Conservation (phyloP, 2,329 filamentous ascomycete species). For the Pyricularia sp. region DNA sequence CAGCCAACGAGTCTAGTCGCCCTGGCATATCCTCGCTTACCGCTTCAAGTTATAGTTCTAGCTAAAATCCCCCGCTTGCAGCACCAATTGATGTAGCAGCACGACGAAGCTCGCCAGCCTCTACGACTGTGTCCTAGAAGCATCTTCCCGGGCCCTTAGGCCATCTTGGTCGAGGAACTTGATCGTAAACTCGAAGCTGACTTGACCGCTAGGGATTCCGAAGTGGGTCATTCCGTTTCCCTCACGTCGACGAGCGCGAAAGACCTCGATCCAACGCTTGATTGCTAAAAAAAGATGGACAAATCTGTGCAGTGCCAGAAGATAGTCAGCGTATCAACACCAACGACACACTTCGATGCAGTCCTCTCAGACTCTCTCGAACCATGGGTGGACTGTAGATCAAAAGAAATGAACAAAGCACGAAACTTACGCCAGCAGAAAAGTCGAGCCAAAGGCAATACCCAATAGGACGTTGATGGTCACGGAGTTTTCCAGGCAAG, state of each 20-base stretch:
- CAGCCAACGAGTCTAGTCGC: neutral
- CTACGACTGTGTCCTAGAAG: neutral
- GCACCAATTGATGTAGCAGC: neutral
- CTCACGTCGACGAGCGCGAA: neutral
- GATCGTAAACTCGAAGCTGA: constrained; percentile 4
- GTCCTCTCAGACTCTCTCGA: no score
- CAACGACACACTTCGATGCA: neutral
- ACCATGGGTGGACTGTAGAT: no score
- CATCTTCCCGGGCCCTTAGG: neutral
- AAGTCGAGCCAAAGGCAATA: neutral
- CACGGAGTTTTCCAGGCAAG: neutral
- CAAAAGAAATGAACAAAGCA: no score
- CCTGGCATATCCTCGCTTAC: neutral
- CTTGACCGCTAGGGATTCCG: neutral
- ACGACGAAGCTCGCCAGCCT: neutral
- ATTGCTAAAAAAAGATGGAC: neutral
- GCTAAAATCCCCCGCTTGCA: neutral
- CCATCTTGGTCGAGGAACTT: neutral
- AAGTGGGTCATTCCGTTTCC: neutral
- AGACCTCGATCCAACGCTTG: neutral
- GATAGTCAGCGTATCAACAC: neutral
- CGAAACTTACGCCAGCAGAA: neutral
- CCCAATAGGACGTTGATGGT: neutral
- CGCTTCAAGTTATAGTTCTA: no score
- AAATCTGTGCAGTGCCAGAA: neutral